Conservation (phyloP, 1,284 basidiomycete genomes). For the Hymenochaete sp. region DNA sequence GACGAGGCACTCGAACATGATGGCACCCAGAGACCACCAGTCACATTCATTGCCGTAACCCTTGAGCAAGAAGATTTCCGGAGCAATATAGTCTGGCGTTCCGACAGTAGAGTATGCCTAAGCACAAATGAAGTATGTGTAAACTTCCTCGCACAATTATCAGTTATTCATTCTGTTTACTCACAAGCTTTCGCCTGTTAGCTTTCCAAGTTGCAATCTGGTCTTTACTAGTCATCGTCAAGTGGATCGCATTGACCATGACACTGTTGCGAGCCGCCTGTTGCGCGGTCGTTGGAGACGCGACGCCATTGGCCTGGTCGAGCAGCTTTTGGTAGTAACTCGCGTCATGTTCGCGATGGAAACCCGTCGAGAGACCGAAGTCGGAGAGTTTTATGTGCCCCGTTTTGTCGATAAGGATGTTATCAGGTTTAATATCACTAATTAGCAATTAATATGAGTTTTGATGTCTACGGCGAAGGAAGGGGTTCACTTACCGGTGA, state of each 20-base stretch:
- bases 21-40: conserved; percentile 96
- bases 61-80: conserved; percentile 96
- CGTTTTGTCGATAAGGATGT: conserved; percentile 94
- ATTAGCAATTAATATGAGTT: conserved; percentile 6
- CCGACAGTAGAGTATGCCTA: conserved; percentile 98
- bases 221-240: conserved; percentile 88
- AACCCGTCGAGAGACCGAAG: conserved; percentile 95
- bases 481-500: conserved; percentile 67
- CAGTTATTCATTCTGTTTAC: conserved; percentile 22
- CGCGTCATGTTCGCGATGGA: conserved; percentile 95
- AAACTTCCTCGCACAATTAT: not conserved
- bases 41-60: conserved; percentile 98
- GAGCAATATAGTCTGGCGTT: conserved; percentile 98
- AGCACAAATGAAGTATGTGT: conserved; percentile 1
- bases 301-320: conserved; percentile 41
- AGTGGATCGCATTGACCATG: conserved; percentile 90
- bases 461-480: not conserved
- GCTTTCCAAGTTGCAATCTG: conserved; percentile 99
- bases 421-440: conserved; percentile 98
- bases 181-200: conserved; percentile 87
- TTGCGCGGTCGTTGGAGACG: conserved; percentile 33
- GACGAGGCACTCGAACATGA: conserved; percentile 98
- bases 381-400: conserved; percentile 98
- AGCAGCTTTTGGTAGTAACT: conserved; percentile 90
- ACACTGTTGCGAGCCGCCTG: conserved; percentile 78